These are phyloP conservation scores for Aureococcus anophagefferens DNA, from an alignment of 108 stramenopile genomes.

Conservation along the genomic window DNA sequence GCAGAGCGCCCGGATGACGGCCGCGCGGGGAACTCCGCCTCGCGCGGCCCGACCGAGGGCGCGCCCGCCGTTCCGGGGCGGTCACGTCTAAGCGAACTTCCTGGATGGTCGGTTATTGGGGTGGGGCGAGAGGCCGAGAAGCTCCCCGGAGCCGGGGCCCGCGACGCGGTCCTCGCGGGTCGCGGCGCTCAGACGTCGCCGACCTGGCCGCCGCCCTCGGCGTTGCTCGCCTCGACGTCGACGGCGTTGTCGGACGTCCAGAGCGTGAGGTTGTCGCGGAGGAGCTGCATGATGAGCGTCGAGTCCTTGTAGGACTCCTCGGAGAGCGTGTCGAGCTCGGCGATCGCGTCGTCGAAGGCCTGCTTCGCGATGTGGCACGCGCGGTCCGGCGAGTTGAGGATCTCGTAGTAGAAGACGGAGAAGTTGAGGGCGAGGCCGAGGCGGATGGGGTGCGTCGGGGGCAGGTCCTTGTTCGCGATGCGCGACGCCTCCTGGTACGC, in stretches of 20 bases:
- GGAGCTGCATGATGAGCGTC: slow-evolving; percentile 99
- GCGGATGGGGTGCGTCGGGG: slow-evolving; percentile 99
- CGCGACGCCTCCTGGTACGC: slow-evolving; percentile 92
- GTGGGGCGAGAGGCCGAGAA: no score
- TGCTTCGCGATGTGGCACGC: slow-evolving; percentile 95
- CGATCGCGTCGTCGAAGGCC: slow-evolving; percentile 99
- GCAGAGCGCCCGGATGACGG: no score
- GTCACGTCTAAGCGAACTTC: no score
- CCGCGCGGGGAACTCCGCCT: no score
- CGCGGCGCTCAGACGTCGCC: slow-evolving; percentile 20
- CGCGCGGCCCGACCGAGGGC: no score
- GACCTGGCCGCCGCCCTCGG: slow-evolving; percentile 48
- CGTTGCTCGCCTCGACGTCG: slow-evolving; percentile 45
- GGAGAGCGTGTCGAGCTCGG: slow-evolving; percentile 96
- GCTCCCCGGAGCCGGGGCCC: no score
- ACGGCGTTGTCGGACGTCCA: slow-evolving; percentile 96
- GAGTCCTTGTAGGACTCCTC: slow-evolving; percentile 99
- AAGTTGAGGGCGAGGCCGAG: slow-evolving; percentile 99
- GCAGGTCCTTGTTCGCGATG: slow-evolving; percentile 87
- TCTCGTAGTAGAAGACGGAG: slow-evolving; percentile 99
- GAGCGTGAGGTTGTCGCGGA: slow-evolving; percentile 98
- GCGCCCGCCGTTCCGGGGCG: no score
- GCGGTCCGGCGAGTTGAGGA: slow-evolving; percentile 88
- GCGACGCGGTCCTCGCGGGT: no score
- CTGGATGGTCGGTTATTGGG: no score